These are phyloP conservation scores for Agastache rugosa DNA, from an alignment of 257 asterid species.

Conservation along the genomic window DNA sequence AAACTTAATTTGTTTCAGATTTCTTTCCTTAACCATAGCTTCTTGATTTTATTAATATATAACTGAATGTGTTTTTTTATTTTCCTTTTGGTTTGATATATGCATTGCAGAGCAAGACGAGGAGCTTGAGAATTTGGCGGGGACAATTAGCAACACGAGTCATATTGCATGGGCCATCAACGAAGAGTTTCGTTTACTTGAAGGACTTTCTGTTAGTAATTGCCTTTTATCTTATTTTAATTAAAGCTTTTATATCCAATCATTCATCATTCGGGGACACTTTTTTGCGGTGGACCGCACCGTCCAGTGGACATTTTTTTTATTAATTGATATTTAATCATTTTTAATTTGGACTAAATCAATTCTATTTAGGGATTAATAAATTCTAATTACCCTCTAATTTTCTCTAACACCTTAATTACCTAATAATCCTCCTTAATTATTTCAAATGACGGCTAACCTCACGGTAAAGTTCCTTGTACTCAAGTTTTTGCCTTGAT, in stretches of 20 bases:
- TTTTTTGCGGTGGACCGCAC: no score
- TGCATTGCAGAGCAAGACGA: slow-evolving; percentile 92
- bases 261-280: no score
- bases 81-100: slow-evolving; percentile 7
- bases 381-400: no score
- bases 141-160: slow-evolving; percentile 75
- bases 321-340: no score
- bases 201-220: slow-evolving; percentile 58
- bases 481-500: no score
- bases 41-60: neutral
- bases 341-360: no score
- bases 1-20: neutral
- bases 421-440: no score
- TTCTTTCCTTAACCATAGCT: neutral
- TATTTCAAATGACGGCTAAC: no score
- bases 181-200: slow-evolving; percentile 82
- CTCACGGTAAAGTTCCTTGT: no score
- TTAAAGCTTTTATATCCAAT: neutral
- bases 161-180: slow-evolving; percentile 81
- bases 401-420: no score
- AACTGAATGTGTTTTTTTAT: neutral
- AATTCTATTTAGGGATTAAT: no score
- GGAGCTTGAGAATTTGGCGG: slow-evolving; percentile 82
- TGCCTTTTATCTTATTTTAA: neutral
- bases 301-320: no score